Conservation (phyloP, 495 filamentous ascomycete species). For the Penicilliopsis zonata region DNA sequence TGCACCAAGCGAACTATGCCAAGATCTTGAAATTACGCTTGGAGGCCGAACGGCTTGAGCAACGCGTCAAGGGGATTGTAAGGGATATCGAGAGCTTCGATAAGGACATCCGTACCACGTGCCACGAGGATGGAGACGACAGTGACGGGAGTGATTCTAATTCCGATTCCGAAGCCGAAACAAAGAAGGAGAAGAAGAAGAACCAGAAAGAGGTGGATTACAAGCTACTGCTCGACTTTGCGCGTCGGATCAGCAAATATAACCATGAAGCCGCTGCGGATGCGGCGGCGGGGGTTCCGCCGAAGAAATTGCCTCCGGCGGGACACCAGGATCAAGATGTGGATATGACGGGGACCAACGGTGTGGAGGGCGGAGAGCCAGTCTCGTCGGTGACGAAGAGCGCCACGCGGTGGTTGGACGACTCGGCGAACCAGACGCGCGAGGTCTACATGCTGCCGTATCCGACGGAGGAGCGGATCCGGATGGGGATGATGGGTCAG, state of each 20-base stretch:
- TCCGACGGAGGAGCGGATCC: constrained; percentile 35
- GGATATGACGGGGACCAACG: constrained; percentile 19
- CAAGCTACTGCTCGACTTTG: constrained; percentile 30
- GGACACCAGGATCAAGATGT: constrained; percentile 13
- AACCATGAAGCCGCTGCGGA: constrained; percentile 35
- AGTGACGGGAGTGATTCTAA: constrained; percentile 7
- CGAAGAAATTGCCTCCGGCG: constrained; percentile 5
- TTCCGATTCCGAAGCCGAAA: constrained; percentile 11
- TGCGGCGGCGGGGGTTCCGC: constrained; percentile 17
- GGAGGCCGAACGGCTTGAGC: constrained; percentile 27
- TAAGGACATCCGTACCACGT: constrained; percentile 21
- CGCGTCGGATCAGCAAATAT: constrained; percentile 36
- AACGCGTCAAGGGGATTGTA: constrained; percentile 29
- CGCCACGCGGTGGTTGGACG: constrained; percentile 34
- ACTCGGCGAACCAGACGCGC: constrained; percentile 30
- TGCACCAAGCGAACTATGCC: constrained; percentile 32
- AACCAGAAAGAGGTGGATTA: constrained; percentile 31
- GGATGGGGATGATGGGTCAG: constrained; percentile 36
- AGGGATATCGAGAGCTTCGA: constrained; percentile 26
- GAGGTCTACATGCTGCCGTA: constrained; percentile 35
- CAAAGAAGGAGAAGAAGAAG: constrained; percentile 2
- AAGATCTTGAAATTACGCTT: constrained; percentile 23
- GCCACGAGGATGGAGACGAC: constrained; percentile 19
- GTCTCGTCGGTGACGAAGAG: constrained; percentile 30
- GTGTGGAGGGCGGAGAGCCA: constrained; percentile 8